A percentile compares a stretch with the other conserved stretches of the same genome.
phyloP scores from a whole-genome alignment of 2,329 filamentous ascomycete species.

The Trichophaea hybrida region DNA sequence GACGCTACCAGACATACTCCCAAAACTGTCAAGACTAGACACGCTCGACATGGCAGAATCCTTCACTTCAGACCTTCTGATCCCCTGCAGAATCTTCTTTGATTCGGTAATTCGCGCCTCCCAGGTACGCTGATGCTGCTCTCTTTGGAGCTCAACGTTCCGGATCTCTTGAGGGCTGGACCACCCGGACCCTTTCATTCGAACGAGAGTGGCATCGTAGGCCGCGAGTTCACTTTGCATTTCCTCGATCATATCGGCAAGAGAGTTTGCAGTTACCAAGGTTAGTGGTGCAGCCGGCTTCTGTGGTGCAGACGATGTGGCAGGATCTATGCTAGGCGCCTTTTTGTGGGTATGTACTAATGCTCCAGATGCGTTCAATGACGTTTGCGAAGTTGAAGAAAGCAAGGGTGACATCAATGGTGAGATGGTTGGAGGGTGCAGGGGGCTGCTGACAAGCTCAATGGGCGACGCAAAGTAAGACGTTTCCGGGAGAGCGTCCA shows the following conservation, averaged over 20 bases:
- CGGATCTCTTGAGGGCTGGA: conserved; percentile 26
- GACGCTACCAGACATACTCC: not conserved
- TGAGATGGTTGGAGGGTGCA: conserved; percentile 21
- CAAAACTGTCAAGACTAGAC: conserved; percentile 15
- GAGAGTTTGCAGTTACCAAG: conserved; percentile 24
- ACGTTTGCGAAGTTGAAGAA: conserved; percentile 21
- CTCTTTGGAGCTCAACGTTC: conserved; percentile 24
- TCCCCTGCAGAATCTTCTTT: conserved; percentile 24
- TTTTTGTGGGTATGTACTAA: conserved; percentile 16
- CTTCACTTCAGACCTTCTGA: conserved; percentile 22
- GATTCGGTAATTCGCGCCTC: conserved; percentile 25
- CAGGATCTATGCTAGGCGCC: conserved; percentile 23
- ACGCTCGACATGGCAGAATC: conserved; percentile 18
- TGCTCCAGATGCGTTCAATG: conserved; percentile 13
- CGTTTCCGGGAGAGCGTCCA: conserved; percentile 23
- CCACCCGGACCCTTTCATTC: conserved; percentile 26
- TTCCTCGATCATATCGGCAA: conserved; percentile 27
- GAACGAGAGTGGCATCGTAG: conserved; percentile 24
- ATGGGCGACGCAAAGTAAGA: conserved; percentile 7
- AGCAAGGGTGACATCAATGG: conserved; percentile 20
- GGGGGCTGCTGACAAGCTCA: conserved; percentile 19
- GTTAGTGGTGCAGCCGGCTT: conserved; percentile 18
- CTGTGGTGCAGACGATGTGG: conserved; percentile 20
- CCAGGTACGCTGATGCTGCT: conserved; percentile 25
- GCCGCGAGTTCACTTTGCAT: conserved; percentile 26